Base-by-base conservation (phyloP, 2,329 filamentous ascomycete genomes). In the Cadophora sp. region DNA sequence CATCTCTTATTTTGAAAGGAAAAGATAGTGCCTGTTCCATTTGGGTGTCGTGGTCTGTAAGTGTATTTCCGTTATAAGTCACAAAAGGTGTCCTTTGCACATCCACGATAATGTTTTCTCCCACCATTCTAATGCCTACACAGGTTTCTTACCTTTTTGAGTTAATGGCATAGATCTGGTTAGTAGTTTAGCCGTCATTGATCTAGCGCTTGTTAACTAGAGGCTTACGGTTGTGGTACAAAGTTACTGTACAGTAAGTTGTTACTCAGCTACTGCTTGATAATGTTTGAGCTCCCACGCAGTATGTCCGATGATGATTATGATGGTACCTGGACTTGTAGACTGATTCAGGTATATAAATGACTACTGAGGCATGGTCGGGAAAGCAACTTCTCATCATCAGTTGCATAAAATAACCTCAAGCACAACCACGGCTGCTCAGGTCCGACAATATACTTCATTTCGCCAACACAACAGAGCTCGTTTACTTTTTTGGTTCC, bases 221-320 rank as follows among this genome's bases (percentile, higher is more conserved):
- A 37, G 14, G 2, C 7, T 8, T 37, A 37, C 9, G 34, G 34
- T 37, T 5, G 24, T 55, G 16, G 12, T 19, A 8, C 16, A 8
- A 26, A 29, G 27, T 55, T 5, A 4, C 29, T 1, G 29, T 22
- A 37, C 27, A 3, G 29, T 11, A 4, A 37, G 0, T 22, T 9
- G 29, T 56, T 37, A 56, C 53, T 37, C 53, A 56, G 53, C 29
- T 6, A 37, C 16, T 56, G 53, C 53, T 56, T 56, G 53, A 56
- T 56, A 56, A 56, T 37, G 40, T 24, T 37, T 34, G 29, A 22
- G 53, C 37, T 56, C n/a, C 19, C 1, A n/a, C 22, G 19, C 53
- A 56, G 53, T 56, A 56, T 56, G 29, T 56, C 53, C 53, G 53
- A 37, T 56, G 53, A 4, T 56, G 51, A 55, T 12, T 4, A 26